Conservation (phyloP, 2,329 filamentous ascomycete species). For the Colletotrichum incanum region DNA sequence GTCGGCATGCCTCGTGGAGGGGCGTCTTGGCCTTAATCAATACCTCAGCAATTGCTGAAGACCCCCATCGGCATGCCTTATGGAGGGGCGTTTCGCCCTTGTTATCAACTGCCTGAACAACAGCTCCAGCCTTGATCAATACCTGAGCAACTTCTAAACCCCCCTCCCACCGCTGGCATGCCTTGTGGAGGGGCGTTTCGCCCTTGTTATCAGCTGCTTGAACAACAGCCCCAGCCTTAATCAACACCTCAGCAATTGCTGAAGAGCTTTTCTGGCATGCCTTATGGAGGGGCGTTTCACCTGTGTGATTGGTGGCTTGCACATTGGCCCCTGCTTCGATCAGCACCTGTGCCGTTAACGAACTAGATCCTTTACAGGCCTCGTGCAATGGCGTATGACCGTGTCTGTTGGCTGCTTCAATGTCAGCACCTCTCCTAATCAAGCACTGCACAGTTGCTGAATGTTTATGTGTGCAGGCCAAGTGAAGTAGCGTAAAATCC, state of each 20-base stretch:
- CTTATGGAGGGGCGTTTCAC: neutral
- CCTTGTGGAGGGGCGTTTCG: no score
- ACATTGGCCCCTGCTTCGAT: neutral
- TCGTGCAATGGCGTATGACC: neutral
- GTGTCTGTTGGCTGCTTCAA: rapidly evolving
- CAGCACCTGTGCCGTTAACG: neutral
- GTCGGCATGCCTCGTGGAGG: neutral
- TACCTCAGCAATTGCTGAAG: no score
- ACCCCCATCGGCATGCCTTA: no score
- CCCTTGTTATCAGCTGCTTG: no score
- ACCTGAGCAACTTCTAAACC: no score
- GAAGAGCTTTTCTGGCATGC: neutral
- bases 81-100: no score
- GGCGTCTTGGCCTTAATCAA: neutral
- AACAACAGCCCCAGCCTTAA: no score
- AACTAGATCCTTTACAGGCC: neutral
- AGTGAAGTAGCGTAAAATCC: neutral
- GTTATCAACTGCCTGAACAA: no score
- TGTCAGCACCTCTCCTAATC: neutral
- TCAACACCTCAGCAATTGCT: no score
- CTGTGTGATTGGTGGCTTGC: neutral
- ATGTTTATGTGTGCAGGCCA: neutral
- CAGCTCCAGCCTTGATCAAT: no score
- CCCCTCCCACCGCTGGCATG: no score
- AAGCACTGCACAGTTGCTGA: neutral